Evolutionary conservation across 495 filamentous ascomycete species (phyloP), one percentile per base, ranked within the genome.

Genomic region (Durotheca rogersii): DNA sequence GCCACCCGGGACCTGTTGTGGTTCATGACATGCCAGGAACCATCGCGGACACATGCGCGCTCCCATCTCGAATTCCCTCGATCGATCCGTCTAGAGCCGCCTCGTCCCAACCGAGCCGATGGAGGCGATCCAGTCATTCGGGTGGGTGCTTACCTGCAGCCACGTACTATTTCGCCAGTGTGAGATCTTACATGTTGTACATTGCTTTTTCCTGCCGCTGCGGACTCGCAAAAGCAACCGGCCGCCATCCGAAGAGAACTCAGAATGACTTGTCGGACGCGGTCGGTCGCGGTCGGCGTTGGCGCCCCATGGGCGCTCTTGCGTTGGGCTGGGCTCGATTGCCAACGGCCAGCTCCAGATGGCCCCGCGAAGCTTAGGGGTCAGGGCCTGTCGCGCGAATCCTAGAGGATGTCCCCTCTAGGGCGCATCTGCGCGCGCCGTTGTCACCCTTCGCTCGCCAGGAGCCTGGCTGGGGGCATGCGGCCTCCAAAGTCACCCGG

Each of bases 71-170:
- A 42, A 34, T 31, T 20, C 30, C n/a, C n/a, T n/a, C n/a, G n/a
- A 31, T 47, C 42, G 30, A 47, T 54, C 43, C 31, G 38, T 27
- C 12, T 47, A 46, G 53, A 57, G 53, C 53, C 53, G 51, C 53
- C 47, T 56, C n/a, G 17, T 32, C 14, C 34, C 19, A 31, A n/a
- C n/a, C n/a, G n/a, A n/a, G n/a, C n/a, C n/a, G n/a, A n/a, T 27
- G 4, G 23, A 27, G 4, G 9, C 4, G 4, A 45, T 17, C 34
- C 31, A 21, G 33, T 32, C 23, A 27, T 55, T 19, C 27, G 36
- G 37, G 30, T 35, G 4, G 23, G 9, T 27, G 9, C 23, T 27
- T n/a, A n/a, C n/a, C n/a, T n/a, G n/a, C n/a, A n/a, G 23, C 9
- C 23, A 27, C 23, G 9, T 27, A 27, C 9, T 27, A 9, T 27